These are phyloP conservation scores for Solanum raphanifolium DNA, from an alignment of 257 asterid genomes.

Conservation along the genomic window DNA sequence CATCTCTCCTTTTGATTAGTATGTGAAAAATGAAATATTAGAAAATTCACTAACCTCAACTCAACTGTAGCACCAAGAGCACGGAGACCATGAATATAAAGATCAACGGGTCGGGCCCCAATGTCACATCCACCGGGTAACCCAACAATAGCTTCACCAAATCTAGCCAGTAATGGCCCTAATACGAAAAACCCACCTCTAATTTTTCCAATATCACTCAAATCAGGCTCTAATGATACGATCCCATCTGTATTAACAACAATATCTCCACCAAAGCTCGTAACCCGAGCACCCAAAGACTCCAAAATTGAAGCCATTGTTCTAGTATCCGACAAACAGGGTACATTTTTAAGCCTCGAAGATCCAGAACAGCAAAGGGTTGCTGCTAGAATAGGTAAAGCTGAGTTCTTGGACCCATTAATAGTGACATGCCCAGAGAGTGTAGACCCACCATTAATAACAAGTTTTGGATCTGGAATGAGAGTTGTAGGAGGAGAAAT, in stretches of 20 bases:
- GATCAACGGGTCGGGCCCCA: constrained; percentile 35
- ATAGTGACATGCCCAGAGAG: constrained; percentile 31
- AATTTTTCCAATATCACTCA: background rate
- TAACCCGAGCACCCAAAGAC: constrained; percentile 26
- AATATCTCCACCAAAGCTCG: background rate
- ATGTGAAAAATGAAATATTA: background rate
- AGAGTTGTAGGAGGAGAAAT: background rate
- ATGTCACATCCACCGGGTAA: constrained; percentile 37
- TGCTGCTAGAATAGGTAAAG: constrained; percentile 29
- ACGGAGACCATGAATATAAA: constrained; percentile 24
- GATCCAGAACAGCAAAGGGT: constrained; percentile 26
- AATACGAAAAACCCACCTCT: constrained; percentile 33
- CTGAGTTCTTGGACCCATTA: constrained; percentile 36
- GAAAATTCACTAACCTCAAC: constrained; percentile 17
- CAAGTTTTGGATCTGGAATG: background rate
- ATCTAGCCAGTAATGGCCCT: constrained; percentile 33
- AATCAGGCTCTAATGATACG: constrained; percentile 25
- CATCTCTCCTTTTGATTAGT: background rate
- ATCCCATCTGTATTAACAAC: constrained; percentile 12
- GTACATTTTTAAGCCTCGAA: constrained; percentile 18
- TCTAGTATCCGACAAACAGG: constrained; percentile 15
- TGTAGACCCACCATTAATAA: constrained; percentile 18
- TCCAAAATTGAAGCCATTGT: constrained; percentile 24
- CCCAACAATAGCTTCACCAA: constrained; percentile 30
- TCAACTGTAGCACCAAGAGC: constrained; percentile 34